Conservation (phyloP, 148 eudicot species). For the Amaranthus palmeri region DNA sequence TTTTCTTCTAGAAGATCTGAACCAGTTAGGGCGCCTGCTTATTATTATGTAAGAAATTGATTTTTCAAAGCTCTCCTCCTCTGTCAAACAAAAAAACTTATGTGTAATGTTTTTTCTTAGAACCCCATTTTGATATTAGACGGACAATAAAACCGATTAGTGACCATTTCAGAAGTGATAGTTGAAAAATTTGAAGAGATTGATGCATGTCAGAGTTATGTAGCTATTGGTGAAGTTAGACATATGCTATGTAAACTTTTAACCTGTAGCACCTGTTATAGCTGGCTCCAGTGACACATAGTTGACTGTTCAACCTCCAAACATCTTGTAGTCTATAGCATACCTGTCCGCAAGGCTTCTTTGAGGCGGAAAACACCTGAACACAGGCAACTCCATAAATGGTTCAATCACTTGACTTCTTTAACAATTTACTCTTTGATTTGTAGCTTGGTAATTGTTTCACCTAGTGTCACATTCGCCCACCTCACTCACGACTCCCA, state of each 20-base stretch:
- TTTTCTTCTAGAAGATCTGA: constrained; percentile 55
- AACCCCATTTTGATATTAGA: not conserved
- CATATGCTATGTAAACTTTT: not conserved
- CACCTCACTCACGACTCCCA: too few species aligned
- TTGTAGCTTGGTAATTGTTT: too few species aligned
- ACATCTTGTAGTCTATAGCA: too few species aligned
- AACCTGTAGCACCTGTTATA: too few species aligned
- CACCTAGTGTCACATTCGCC: too few species aligned
- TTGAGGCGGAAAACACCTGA: too few species aligned
- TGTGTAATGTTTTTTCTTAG: not conserved
- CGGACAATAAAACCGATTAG: not conserved
- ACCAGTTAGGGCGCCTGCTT: constrained; percentile 43
- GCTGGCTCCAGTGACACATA: too few species aligned
- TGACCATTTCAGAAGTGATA: constrained; percentile 4
- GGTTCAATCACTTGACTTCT: too few species aligned
- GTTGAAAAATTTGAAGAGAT: not conserved
- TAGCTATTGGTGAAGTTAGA: not conserved
- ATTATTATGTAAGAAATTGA: constrained; percentile 49
- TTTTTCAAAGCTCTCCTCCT: not conserved
- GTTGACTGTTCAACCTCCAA: too few species aligned
- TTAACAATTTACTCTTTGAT: too few species aligned
- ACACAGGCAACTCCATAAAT: too few species aligned
- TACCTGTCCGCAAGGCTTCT: too few species aligned
- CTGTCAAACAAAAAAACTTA: not conserved
- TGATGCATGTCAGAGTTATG: not conserved